phyloP scores from a whole-genome alignment of 2,329 filamentous ascomycete genomes.

The Nigrograna mackinnonii region DNA sequence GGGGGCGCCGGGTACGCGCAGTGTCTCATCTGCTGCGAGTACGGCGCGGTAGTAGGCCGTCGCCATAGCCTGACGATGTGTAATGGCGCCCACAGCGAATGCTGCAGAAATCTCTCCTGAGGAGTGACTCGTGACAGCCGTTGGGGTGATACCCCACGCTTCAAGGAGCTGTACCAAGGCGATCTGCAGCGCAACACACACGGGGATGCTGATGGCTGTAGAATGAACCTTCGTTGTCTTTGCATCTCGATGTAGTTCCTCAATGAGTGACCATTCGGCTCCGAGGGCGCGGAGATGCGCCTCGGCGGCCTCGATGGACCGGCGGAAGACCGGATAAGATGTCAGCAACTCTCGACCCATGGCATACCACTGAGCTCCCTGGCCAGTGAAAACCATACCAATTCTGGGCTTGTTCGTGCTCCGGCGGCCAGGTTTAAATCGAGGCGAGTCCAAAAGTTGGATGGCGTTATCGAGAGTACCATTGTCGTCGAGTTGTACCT shows the following conservation, averaged over 20 bases:
- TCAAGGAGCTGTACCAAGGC: slow-evolving; percentile 15
- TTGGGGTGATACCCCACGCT: slow-evolving; percentile 12
- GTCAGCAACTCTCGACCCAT: slow-evolving; percentile 24
- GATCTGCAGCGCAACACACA: slow-evolving; percentile 19
- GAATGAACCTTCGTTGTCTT: slow-evolving; percentile 10
- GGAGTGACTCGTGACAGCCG: slow-evolving; percentile 19
- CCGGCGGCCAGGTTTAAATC: slow-evolving; percentile 12
- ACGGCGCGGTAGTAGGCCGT: slow-evolving; percentile 1
- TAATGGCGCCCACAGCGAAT: slow-evolving; percentile 16
- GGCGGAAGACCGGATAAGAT: slow-evolving; percentile 9
- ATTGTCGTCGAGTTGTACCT: neutral
- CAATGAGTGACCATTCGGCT: slow-evolving; percentile 13
- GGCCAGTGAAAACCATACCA: slow-evolving; percentile 35
- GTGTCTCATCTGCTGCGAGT: neutral
- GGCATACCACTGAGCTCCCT: slow-evolving; percentile 30
- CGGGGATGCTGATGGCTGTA: slow-evolving; percentile 12
- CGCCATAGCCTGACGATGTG: neutral
- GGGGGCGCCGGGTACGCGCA: neutral
- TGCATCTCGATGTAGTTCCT: slow-evolving; percentile 17
- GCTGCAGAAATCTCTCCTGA: slow-evolving; percentile 28
- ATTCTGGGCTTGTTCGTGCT: slow-evolving; percentile 22
- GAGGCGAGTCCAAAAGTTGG: neutral
- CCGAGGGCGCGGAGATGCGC: slow-evolving; percentile 8
- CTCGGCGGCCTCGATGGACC: slow-evolving; percentile 6
- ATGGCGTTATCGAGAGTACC: neutral